Evolutionary conservation across 352 stramenopile species (phyloP), one percentile per base, ranked within the genome.

Genomic region (Pythium coloratum): DNA sequence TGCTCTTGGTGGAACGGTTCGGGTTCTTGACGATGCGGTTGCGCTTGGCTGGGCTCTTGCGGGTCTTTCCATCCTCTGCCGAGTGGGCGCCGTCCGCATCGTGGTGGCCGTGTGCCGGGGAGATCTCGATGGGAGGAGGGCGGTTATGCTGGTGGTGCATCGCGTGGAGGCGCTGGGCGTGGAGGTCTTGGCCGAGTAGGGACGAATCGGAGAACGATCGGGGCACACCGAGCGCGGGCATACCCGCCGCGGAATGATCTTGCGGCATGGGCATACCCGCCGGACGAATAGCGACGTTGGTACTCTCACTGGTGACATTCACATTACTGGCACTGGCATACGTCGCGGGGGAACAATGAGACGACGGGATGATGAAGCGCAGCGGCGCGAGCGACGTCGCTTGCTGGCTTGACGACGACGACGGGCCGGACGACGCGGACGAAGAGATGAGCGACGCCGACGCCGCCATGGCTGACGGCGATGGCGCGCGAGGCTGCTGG

Each of bases 1-100:
- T 95, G 76, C 85, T 94, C 67, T 93, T 93, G 24, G 84, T 93
- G 34, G 84, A 93, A 0, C 84, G 74, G 58, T 73, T 90, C 1
- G 78, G 76, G 59, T 81, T 76, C 66, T 92, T 92, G 40, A 81
- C 71, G 6, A 67, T 64, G 6, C 84, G 84, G 30, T 71, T 68
- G 56, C 84, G 80, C 68, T 89, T 90, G 20, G 71, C 49, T 2
- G 69, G 61, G 14, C 72, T 73, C 62, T 89, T 90, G 71, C 89
- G 87, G n/a, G 40, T 55, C 53, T 80, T 77, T 28, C 28, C 33
- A 7, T 71, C 60, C 5, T 65, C 56, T 10, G 56, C 60, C 1
- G 47, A 62, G 13, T 58, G 36, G 33, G 44, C 50, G 47, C 72
- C 76, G 24, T 65, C 64, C 24, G 67, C 62, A 16, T 73, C 55